phyloP scores from a whole-genome alignment of 2,329 filamentous ascomycete species.

The Ceratocystis destructans region DNA sequence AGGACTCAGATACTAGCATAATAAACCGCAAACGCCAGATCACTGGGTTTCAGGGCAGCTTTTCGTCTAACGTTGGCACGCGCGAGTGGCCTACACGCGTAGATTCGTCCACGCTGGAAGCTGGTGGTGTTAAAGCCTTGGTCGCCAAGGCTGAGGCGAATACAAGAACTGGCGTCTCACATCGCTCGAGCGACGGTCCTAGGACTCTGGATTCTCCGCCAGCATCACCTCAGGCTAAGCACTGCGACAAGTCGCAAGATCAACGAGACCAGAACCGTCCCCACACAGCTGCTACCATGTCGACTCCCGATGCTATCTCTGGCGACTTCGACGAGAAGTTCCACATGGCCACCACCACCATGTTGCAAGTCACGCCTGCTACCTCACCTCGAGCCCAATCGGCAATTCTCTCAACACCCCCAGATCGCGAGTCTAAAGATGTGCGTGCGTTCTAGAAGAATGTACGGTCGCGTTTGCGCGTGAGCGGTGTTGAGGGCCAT shows the following conservation, averaged over 20 bases:
- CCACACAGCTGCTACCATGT: neutral
- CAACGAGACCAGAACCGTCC: neutral
- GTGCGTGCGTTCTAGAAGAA: constrained; percentile 20
- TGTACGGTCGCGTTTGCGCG: constrained; percentile 18
- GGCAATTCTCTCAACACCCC: constrained; percentile 5
- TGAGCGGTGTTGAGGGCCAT: constrained; percentile 12
- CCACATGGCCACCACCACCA: neutral
- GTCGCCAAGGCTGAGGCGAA: constrained; percentile 2
- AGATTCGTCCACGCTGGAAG: neutral
- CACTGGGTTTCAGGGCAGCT: constrained; percentile 17
- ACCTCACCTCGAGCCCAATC: constrained; percentile 2
- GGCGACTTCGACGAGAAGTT: neutral
- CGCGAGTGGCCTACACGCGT: constrained; percentile 16
- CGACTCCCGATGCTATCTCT: neutral
- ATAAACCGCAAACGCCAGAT: constrained; percentile 18
- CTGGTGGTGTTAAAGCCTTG: constrained; percentile 6
- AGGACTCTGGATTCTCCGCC: neutral
- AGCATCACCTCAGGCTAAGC: neutral
- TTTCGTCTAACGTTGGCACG: constrained; percentile 19
- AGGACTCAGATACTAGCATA: constrained; percentile 11
- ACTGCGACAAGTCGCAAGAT: neutral
- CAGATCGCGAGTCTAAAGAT: constrained; percentile 15
- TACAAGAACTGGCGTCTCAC: neutral
- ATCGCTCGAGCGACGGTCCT: neutral
- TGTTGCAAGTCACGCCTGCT: neutral